phyloP scores from a whole-genome alignment of 192 early-diverging fungal species.

The Coemansia sp. region DNA sequence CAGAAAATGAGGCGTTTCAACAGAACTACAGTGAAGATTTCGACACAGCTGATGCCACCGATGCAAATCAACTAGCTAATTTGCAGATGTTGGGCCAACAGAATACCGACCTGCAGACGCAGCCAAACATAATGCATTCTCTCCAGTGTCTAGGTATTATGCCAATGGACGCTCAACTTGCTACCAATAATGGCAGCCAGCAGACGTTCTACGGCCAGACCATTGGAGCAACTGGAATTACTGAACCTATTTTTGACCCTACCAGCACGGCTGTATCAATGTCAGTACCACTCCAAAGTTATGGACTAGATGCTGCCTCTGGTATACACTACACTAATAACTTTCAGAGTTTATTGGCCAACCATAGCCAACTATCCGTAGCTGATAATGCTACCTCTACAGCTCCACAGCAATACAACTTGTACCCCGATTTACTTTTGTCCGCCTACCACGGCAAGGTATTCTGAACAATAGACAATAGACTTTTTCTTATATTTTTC shows the following conservation, averaged over 20 bases:
- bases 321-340: not conserved
- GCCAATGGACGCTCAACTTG: not conserved
- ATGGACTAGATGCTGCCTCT: not conserved
- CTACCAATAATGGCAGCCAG: not conserved
- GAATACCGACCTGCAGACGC: not conserved
- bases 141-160: conserved; percentile 10
- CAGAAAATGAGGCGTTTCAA: not conserved
- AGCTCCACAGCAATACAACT: not conserved
- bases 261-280: not conserved
- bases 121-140: conserved; percentile 4
- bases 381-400: no score
- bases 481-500: not conserved
- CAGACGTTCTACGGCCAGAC: not conserved
- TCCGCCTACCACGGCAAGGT: conserved; percentile 13
- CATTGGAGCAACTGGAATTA: not conserved
- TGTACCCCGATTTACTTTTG: conserved; percentile 3
- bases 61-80: not conserved
- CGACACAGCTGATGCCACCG: not conserved
- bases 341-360: not conserved
- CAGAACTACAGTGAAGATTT: not conserved
- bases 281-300: not conserved
- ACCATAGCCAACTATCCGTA: not conserved
- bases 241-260: not conserved
- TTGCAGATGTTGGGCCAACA: not conserved
- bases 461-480: conserved; percentile 8